These are phyloP conservation scores for Candida tetrigidarum DNA, from an alignment of 1,139 yeast genomes.

Conservation along the genomic window DNA sequence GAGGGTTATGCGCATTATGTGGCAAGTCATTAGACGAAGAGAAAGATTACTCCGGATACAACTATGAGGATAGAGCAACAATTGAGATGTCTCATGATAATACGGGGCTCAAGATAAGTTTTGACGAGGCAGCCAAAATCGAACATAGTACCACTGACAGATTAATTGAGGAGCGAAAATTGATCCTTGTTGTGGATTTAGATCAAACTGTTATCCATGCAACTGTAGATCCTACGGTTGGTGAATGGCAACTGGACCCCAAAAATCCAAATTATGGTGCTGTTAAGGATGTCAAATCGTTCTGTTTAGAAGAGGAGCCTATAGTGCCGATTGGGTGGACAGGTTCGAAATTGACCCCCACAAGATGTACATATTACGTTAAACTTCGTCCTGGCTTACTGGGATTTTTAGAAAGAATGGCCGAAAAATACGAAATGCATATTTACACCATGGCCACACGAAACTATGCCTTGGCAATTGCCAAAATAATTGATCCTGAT, in stretches of 20 bases:
- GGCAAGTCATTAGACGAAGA: constrained; percentile 86
- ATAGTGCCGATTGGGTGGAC: constrained; percentile 58
- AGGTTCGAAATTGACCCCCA: constrained; percentile 62
- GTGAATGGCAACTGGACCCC: constrained; percentile 93
- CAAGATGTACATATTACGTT: constrained; percentile 86
- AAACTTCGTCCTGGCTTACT: constrained; percentile 88
- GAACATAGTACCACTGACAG: constrained; percentile 70
- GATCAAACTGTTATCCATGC: constrained; percentile 99
- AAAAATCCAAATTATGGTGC: constrained; percentile 83
- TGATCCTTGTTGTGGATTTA: constrained; percentile 91
- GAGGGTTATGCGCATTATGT: constrained; percentile 94
- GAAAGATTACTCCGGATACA: constrained; percentile 77
- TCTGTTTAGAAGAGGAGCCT: constrained; percentile 77
- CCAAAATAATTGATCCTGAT: constrained; percentile 88
- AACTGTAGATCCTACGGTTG: constrained; percentile 96
- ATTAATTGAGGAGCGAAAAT: constrained; percentile 63
- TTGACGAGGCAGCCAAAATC: constrained; percentile 83
- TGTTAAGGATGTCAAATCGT: constrained; percentile 78
- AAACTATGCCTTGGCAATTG: constrained; percentile 89
- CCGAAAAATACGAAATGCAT: constrained; percentile 81
- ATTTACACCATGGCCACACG: constrained; percentile 99
- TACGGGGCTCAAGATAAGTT: constrained; percentile 81
- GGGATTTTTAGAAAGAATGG: constrained; percentile 67
- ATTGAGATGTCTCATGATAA: constrained; percentile 91
- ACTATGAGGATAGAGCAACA: constrained; percentile 77